A percentile compares a stretch with the other conserved stretches of the same genome.
Evolutionary conservation across 345 rosid species (phyloP).

Genomic region (Microcos paniculata): DNA sequence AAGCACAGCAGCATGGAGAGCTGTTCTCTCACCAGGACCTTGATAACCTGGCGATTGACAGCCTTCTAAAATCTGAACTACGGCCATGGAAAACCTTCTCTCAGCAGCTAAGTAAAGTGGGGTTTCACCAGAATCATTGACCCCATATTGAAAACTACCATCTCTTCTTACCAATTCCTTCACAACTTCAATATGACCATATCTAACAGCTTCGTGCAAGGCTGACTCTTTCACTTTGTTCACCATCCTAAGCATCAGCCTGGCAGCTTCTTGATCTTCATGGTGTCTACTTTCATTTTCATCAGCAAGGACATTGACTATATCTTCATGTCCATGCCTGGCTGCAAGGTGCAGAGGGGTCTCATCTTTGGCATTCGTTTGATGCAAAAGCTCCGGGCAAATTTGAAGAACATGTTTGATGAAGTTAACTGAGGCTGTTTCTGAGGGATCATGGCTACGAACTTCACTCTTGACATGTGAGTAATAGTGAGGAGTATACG

Average conservation of each 20-base stretch:
- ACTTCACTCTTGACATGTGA: not conserved
- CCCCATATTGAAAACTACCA: not conserved
- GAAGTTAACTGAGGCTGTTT: not conserved
- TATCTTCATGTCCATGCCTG: too few relatives aligned
- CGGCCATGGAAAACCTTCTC: not conserved
- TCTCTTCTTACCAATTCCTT: conserved; percentile 1
- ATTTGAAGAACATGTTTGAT: not conserved
- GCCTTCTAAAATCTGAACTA: not conserved
- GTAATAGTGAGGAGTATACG: too few relatives aligned
- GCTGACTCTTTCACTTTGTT: conserved; percentile 18
- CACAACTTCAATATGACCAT: conserved; percentile 19
- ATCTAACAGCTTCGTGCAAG: conserved; percentile 27
- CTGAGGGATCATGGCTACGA: fast-evolving
- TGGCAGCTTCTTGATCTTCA: conserved; percentile 7
- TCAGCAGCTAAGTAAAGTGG: too few relatives aligned
- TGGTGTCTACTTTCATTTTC: not conserved
- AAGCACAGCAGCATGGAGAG: too few relatives aligned
- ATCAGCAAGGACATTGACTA: not conserved
- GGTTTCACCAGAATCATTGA: too few relatives aligned
- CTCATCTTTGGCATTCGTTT: not conserved
- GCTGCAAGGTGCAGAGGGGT: not conserved
- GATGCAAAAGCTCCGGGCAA: not conserved
- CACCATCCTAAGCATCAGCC: too few relatives aligned
- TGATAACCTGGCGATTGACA: not conserved
- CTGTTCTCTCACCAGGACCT: conserved; percentile 26